phyloP scores from a whole-genome alignment of 768 basidiomycete species.

The Cubamyces sp. region DNA sequence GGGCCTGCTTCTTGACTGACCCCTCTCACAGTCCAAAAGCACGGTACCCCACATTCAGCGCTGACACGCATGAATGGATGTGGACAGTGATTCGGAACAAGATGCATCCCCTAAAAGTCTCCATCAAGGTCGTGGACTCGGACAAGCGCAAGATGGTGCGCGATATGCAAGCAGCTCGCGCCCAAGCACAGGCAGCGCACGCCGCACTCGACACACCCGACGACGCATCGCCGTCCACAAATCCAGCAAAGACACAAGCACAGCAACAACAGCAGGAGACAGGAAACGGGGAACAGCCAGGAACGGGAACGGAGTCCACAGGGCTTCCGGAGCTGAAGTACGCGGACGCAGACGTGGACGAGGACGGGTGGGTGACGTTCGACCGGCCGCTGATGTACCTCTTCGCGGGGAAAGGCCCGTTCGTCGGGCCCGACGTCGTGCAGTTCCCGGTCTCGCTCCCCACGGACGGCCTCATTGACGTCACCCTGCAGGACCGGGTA shows the following conservation, averaged over 20 bases:
- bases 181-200: constrained; percentile 13
- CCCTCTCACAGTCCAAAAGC: neutral
- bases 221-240: neutral
- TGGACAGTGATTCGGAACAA: constrained; percentile 59
- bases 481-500: constrained; percentile 68
- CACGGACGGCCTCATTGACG: constrained; percentile 77
- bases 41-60: neutral
- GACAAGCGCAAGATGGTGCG: constrained; percentile 77
- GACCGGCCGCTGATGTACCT: constrained; percentile 70
- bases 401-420: constrained; percentile 81
- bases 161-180: constrained; percentile 44
- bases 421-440: constrained; percentile 73
- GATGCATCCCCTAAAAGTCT: constrained; percentile 70
- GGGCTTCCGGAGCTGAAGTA: constrained; percentile 53
- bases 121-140: constrained; percentile 65
- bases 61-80: neutral
- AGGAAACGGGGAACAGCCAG: too few species aligned
- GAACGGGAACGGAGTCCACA: neutral
- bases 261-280: too few species aligned
- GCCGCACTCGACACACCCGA: neutral
- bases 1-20: constrained; percentile 27
- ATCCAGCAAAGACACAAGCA: too few species aligned
- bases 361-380: constrained; percentile 72
- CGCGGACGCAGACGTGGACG: constrained; percentile 37
- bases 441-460: constrained; percentile 83